phyloP scores from a whole-genome alignment of 495 filamentous ascomycete genomes.

The Cercophora newfieldiana region DNA sequence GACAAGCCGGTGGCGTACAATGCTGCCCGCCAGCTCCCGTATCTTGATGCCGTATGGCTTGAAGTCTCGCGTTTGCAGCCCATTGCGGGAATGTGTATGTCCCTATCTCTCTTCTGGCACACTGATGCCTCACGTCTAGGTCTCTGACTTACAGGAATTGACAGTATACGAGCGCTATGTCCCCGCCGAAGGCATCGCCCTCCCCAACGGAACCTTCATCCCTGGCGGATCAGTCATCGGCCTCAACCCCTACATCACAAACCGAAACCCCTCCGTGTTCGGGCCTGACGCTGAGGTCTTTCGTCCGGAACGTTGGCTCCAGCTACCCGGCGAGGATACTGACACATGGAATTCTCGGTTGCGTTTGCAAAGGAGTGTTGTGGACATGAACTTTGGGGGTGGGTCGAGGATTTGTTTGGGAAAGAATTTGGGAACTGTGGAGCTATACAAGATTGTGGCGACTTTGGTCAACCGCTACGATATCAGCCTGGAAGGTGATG shows the following conservation, averaged over 20 bases:
- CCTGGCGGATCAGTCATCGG: slow-evolving; percentile 51
- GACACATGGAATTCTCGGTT: not conserved
- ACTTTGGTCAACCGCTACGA: slow-evolving; percentile 1
- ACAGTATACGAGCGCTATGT: slow-evolving; percentile 51
- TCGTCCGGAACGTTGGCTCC: slow-evolving; percentile 50
- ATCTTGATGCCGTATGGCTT: slow-evolving; percentile 61
- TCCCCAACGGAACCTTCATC: slow-evolving; percentile 49
- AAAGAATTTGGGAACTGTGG: not conserved
- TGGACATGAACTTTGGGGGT: not conserved
- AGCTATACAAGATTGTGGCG: slow-evolving; percentile 2
- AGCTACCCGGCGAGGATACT: slow-evolving; percentile 11
- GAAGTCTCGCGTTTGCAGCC: slow-evolving; percentile 61
- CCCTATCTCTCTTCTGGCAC: slow-evolving; percentile 28
- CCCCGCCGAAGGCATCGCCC: slow-evolving; percentile 49
- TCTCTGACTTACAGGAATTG: not conserved
- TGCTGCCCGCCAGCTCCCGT: slow-evolving; percentile 42
- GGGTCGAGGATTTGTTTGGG: slow-evolving; percentile 7
- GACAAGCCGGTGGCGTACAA: slow-evolving; percentile 24
- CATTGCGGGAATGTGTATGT: slow-evolving; percentile 39
- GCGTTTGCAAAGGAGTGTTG: not conserved
- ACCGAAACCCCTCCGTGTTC: slow-evolving; percentile 47
- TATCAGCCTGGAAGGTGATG: not conserved
- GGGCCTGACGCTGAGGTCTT: slow-evolving; percentile 51
- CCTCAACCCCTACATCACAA: slow-evolving; percentile 38
- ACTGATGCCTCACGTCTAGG: not conserved